phyloP scores from a whole-genome alignment of 148 eudicot genomes.

The Euryodendron excelsum region DNA sequence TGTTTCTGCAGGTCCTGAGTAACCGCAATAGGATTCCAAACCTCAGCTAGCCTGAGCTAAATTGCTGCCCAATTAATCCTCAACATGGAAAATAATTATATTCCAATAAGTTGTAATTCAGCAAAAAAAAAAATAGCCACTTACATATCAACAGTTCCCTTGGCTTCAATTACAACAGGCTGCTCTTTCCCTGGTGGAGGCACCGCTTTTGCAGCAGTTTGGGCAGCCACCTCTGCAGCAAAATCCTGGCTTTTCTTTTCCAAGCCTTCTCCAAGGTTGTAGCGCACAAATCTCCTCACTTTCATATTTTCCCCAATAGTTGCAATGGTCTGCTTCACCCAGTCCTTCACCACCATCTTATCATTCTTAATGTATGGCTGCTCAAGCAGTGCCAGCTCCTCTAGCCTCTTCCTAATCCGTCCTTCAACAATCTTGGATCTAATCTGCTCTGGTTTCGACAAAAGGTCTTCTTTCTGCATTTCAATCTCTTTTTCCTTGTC shows the following conservation, averaged over 20 bases:
- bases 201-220: constrained; percentile 67
- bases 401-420: constrained; percentile 83
- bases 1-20: background rate
- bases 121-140: constrained; percentile 19
- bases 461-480: constrained; percentile 92
- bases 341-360: constrained; percentile 77
- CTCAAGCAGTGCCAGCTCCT: constrained; percentile 87
- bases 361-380: constrained; percentile 93
- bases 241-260: constrained; percentile 88
- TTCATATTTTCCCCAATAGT: constrained; percentile 92
- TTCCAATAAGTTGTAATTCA: too few species aligned
- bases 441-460: constrained; percentile 86
- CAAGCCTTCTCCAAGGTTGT: constrained; percentile 89
- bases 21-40: background rate
- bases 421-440: constrained; percentile 90
- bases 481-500: constrained; percentile 83
- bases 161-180: constrained; percentile 51
- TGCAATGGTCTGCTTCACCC: constrained; percentile 91
- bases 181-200: constrained; percentile 48
- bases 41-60: background rate
- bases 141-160: constrained; percentile 60
- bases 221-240: constrained; percentile 99
- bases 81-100: background rate
- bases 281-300: constrained; percentile 74
- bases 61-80: background rate